Base-by-base conservation (phyloP, 176 grass and related monocot genomes). In the Musa beccarii region DNA sequence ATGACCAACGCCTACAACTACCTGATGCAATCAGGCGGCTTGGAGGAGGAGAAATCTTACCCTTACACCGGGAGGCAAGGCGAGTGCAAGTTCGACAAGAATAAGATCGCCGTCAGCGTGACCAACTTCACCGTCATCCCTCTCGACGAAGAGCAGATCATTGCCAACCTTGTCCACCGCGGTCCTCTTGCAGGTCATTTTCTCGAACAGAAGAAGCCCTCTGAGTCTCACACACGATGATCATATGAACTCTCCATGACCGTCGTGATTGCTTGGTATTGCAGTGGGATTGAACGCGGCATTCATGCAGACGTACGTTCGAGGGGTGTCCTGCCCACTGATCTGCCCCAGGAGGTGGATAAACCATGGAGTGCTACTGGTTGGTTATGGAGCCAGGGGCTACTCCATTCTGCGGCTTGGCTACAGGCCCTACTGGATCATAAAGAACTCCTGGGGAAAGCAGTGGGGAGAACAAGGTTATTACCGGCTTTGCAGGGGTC, bases 291-390 rank as follows among this genome's bases (percentile, higher is more conserved):
- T 92, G 53, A 96, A 96, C 63, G 89, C 93, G 12, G 82, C 88
- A 2, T 96, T 92, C 85, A 92, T 92, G 93, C 93, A 96, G 88
- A 96, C 89, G 54, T 96, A 96, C 76, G 74, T 96, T 2, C 59
- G 79, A 19, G 89, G 89, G 8, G 85, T 92, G 63, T 92, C 93
- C 6, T 92, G 93, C 89, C 93, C 93, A 9, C 67, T 96, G 2
- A 51, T 96, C 20, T 96, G 92, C 85, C 89, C 89, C 9, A 82
- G 82, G n/a, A 71, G 64, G 14, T 79, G 73, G 79, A 14, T 96
- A 21, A 96, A 96, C 81, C 93, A 96, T 79, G 93, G 93, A 29
- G 93, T 90, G 76, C 87, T 96, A 3, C 85, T 96, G 51, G 85
- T 92, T 21, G 92, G 89, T 29, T 96, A 96, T 66, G 87, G 87